phyloP scores from a whole-genome alignment of 768 basidiomycete species.

The Thelephora ganbajun region DNA sequence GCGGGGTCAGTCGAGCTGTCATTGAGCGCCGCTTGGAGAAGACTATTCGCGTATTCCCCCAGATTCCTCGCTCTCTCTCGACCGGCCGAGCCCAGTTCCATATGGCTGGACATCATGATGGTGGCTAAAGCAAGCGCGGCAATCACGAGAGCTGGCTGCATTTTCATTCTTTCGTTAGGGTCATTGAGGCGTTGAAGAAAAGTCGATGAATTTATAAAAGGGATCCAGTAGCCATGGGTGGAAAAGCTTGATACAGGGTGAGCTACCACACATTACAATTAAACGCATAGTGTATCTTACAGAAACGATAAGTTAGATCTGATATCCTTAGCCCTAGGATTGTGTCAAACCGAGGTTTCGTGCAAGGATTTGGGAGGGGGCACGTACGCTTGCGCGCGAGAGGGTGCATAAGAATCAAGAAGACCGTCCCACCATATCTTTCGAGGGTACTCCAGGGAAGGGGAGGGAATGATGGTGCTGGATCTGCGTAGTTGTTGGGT shows the following conservation, averaged over 20 bases:
- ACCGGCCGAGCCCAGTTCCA: slow-evolving; percentile 40
- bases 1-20: slow-evolving; percentile 42
- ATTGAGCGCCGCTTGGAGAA: slow-evolving; percentile 36
- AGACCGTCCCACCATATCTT: slow-evolving; percentile 36
- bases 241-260: slow-evolving; percentile 36
- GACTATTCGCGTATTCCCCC: slow-evolving; percentile 39
- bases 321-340: slow-evolving; percentile 33
- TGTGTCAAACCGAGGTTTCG: not conserved
- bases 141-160: slow-evolving; percentile 62
- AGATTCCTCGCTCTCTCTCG: slow-evolving; percentile 44
- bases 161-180: slow-evolving; percentile 34
- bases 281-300: slow-evolving; percentile 20
- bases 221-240: slow-evolving; percentile 51
- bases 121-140: slow-evolving; percentile 57
- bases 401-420: slow-evolving; percentile 26
- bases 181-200: slow-evolving; percentile 39
- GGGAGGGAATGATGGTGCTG: slow-evolving; percentile 10
- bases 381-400: slow-evolving; percentile 29
- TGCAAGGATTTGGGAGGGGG: not conserved
- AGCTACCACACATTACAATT: not conserved
- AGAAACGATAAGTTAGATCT: slow-evolving; percentile 34
- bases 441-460: slow-evolving; percentile 19
- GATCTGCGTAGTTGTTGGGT: slow-evolving; percentile 3
- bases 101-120: slow-evolving; percentile 59
- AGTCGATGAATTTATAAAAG: slow-evolving; percentile 46